These are phyloP conservation scores for Nigrograna mackinnonii DNA, from an alignment of 2,329 filamentous ascomycete genomes.

Conservation along the genomic window DNA sequence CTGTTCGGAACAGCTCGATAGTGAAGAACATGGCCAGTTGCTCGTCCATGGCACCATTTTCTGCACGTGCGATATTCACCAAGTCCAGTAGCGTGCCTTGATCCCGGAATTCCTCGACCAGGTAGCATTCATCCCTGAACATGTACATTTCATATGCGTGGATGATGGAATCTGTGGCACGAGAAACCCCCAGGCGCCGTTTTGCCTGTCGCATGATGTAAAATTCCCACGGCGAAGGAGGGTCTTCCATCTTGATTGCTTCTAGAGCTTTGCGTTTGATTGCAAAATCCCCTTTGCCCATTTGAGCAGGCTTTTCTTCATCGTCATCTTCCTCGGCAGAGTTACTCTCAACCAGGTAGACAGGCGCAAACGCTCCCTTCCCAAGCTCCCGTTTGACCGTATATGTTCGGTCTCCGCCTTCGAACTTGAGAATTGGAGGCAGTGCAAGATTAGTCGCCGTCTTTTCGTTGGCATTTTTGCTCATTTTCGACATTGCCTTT, in stretches of 20 bases:
- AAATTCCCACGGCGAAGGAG: constrained; percentile 91
- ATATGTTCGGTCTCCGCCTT: constrained; percentile 68
- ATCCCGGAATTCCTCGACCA: constrained; percentile 83
- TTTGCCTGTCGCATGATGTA: constrained; percentile 89
- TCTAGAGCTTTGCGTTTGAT: constrained; percentile 66
- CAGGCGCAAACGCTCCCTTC: constrained; percentile 90
- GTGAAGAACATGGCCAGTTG: constrained; percentile 92
- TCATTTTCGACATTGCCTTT: constrained; percentile 65
- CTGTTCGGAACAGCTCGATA: constrained; percentile 85
- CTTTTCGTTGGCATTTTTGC: constrained; percentile 60
- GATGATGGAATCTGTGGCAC: constrained; percentile 77
- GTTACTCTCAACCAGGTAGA: constrained; percentile 84
- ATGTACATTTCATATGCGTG: constrained; percentile 88
- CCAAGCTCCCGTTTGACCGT: constrained; percentile 84
- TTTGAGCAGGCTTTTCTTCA: constrained; percentile 50
- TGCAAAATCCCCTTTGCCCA: constrained; percentile 67
- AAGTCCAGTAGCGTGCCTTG: constrained; percentile 95
- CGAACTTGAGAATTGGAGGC: constrained; percentile 70
- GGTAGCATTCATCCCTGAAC: constrained; percentile 85
- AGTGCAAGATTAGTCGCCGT: constrained; percentile 62
- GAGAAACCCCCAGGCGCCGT: constrained; percentile 70
- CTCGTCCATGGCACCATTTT: constrained; percentile 83
- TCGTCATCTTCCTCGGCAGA: constrained; percentile 56
- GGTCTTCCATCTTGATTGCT: constrained; percentile 92
- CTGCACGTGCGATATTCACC: constrained; percentile 80